Evolutionary conservation across 2,329 filamentous ascomycete species (phyloP).

Genomic region (Parastagonospora avenae): DNA sequence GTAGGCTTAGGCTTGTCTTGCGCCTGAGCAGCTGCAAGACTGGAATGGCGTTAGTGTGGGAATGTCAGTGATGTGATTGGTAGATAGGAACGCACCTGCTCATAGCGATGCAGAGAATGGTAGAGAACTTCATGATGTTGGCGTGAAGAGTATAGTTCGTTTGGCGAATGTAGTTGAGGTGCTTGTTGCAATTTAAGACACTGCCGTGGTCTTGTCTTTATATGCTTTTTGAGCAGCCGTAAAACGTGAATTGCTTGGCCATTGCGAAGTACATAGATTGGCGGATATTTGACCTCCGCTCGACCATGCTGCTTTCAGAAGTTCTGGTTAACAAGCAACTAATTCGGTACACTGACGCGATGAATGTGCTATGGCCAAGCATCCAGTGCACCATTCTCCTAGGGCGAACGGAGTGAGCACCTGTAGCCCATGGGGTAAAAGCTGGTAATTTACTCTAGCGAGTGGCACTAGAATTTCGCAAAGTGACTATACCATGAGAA

Average conservation of each 20-base stretch:
- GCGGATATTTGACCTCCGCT: not conserved
- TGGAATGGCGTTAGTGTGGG: conserved; percentile 10
- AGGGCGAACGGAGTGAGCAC: conserved; percentile 15
- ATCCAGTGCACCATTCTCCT: conserved; percentile 3
- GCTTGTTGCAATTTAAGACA: conserved; percentile 3
- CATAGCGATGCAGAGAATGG: conserved; percentile 21
- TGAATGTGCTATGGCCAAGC: not conserved
- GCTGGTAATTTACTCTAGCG: conserved; percentile 6
- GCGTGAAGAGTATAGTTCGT: conserved; percentile 5
- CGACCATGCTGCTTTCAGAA: not conserved
- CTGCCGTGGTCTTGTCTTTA: conserved; percentile 11
- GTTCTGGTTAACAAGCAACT: conserved; percentile 2
- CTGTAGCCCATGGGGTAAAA: conserved; percentile 1
- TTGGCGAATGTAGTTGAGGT: conserved; percentile 7
- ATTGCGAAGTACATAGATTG: conserved; percentile 4
- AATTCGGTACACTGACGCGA: conserved; percentile 3
- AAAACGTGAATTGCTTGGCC: not conserved
- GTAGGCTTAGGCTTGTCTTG: conserved; percentile 17
- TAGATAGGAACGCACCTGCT: conserved; percentile 17
- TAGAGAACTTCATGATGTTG: conserved; percentile 34
- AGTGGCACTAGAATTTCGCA: conserved; percentile 19
- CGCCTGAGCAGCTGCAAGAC: conserved; percentile 23
- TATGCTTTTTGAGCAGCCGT: conserved; percentile 9
- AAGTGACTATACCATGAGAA: conserved; percentile 14
- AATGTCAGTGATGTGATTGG: not conserved